A percentile compares a stretch with the other conserved stretches of the same genome.
Evolutionary conservation across 495 filamentous ascomycete genomes (phyloP).

Genomic region (Aspergillus panamensis): DNA sequence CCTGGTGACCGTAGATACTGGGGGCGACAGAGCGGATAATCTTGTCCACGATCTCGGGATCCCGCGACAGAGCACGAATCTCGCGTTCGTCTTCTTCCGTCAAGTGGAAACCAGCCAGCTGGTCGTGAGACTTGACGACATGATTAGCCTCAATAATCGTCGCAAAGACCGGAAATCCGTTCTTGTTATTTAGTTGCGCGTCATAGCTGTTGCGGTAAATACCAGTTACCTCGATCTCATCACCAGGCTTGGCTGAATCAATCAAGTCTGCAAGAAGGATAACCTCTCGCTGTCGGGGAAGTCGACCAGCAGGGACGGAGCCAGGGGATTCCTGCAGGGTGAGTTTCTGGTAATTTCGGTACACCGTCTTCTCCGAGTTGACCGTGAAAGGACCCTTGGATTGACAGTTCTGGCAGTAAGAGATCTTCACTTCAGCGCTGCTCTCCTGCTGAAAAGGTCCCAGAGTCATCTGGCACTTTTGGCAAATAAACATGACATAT

Average conservation of each 20-base stretch:
- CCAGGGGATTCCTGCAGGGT: conserved; percentile 97
- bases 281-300: conserved; percentile 92
- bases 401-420: conserved; percentile 97
- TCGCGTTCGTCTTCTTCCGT: conserved; percentile 93
- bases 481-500: conserved; percentile 95
- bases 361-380: conserved; percentile 98
- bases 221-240: conserved; percentile 95
- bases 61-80: conserved; percentile 80
- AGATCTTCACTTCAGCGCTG: conserved; percentile 91
- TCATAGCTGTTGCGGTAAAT: conserved; percentile 99
- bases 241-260: conserved; percentile 93
- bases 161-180: conserved; percentile 98
- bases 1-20: conserved; percentile 93
- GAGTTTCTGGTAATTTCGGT: conserved; percentile 97
- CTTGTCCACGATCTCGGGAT: conserved; percentile 92
- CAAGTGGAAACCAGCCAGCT: conserved; percentile 93
- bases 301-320: conserved; percentile 92
- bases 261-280: conserved; percentile 97
- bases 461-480: conserved; percentile 85
- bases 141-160: conserved; percentile 98
- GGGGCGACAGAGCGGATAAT: conserved; percentile 93
- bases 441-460: conserved; percentile 98
- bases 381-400: conserved; percentile 92
- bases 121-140: conserved; percentile 93
- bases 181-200: conserved; percentile 96